Evolutionary conservation across 768 basidiomycete genomes (phyloP), one percentile per base, ranked within the genome.

Genomic region (Collybia nuda): DNA sequence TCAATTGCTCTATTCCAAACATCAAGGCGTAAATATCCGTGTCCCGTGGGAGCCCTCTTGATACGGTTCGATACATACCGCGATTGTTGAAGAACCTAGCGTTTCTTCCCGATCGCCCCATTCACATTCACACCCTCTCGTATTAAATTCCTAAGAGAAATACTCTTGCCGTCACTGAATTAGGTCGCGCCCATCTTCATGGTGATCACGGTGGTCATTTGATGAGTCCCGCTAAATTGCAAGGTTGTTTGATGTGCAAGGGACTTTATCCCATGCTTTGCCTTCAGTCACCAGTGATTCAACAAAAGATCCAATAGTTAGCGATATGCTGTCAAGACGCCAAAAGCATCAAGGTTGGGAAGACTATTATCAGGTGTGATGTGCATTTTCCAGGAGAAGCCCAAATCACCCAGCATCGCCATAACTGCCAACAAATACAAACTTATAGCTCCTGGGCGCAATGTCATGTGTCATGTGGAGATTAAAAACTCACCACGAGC

Each of bases 381-480:
- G 65, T 51, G 0, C 29, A 17, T 14, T 50, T 57, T 15, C 72
- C 73, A 9, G 67, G 68, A 2, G 67, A 66, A 32, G 64, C 61
- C 72, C 76, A 78, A 19, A 78, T 74, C 12, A 77, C 68, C 66
- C 70, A 74, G 54, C 77, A 78, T 17, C 76, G 63, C 75, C 75
- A 78, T 24, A 78, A 59, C 76, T 47, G 9, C 24, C 9, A 15
- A 41, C 23, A 5, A 11, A n/a, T 11, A 19, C 18, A 15, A 23
- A 28, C 18, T 38, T 15, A 17, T 40, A 21, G 18, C 19, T 50
- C 28, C 19, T n/a, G 15, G 7, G 36, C 21, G n/a, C 41, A 45
- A 32, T 39, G 1, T 5, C 9, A 11, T 40, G 36, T 15, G 42
- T 23, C 15, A 24, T 42, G 6, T 8, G 22, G 17, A 17, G 8